phyloP scores from a whole-genome alignment of 2,329 filamentous ascomycete species.

The Aspergillus quadrilineatus region DNA sequence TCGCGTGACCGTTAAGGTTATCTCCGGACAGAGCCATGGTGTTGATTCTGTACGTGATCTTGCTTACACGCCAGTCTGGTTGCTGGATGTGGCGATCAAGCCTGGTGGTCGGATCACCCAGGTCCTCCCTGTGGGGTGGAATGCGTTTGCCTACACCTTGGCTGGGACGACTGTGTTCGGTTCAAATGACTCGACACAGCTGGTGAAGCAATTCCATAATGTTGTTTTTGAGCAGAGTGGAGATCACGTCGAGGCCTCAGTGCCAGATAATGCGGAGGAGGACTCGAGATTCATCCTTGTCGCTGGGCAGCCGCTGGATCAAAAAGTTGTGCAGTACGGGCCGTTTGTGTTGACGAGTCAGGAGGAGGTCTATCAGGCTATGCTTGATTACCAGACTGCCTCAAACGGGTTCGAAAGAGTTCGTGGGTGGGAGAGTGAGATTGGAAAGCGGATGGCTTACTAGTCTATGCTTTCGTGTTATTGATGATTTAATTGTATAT shows the following conservation, averaged over 20 bases:
- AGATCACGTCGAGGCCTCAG: conserved; percentile 70
- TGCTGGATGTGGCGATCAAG: conserved; percentile 76
- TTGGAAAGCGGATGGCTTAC: conserved; percentile 70
- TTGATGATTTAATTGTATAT: conserved; percentile 2
- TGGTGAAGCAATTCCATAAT: conserved; percentile 68
- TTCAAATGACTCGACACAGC: conserved; percentile 39
- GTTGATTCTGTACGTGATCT: conserved; percentile 85
- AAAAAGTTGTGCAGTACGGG: conserved; percentile 78
- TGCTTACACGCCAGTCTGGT: conserved; percentile 96
- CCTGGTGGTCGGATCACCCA: conserved; percentile 79
- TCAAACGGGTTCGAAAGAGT: conserved; percentile 79
- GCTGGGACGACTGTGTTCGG: conserved; percentile 67
- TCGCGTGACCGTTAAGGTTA: conserved; percentile 81
- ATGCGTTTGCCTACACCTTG: conserved; percentile 85
- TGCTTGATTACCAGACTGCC: conserved; percentile 71
- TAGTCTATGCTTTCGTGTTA: conserved; percentile 5
- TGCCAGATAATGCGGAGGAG: conserved; percentile 63
- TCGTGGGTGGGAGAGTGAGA: conserved; percentile 77
- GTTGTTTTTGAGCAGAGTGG: conserved; percentile 82
- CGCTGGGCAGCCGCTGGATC: conserved; percentile 75
- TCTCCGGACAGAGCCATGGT: conserved; percentile 79
- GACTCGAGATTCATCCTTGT: conserved; percentile 61
- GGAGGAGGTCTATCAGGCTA: conserved; percentile 72
- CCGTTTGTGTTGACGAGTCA: conserved; percentile 76
- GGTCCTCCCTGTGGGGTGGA: conserved; percentile 76